phyloP scores from a whole-genome alignment of 2,329 filamentous ascomycete genomes.

The Knoxdaviesia capensis region DNA sequence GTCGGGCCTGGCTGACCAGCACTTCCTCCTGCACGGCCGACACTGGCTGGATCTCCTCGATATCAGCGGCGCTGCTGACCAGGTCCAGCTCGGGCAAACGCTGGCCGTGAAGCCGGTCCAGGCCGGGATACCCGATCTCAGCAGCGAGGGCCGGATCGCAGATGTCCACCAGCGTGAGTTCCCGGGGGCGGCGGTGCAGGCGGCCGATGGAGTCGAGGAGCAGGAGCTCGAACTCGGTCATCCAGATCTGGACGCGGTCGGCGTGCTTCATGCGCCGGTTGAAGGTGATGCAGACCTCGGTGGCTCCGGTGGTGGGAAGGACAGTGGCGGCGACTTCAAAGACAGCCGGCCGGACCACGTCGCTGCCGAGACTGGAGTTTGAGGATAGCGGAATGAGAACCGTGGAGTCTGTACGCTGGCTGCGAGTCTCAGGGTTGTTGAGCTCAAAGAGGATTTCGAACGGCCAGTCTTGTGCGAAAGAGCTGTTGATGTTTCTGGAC shows the following conservation, averaged over 20 bases:
- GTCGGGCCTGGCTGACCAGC: conserved; percentile 22
- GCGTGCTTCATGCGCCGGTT: conserved; percentile 20
- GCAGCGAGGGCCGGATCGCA: conserved; percentile 15
- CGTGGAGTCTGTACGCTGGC: conserved; percentile 16
- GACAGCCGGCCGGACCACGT: conserved; percentile 25
- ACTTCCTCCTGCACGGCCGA: conserved; percentile 28
- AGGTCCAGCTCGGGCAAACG: conserved; percentile 20
- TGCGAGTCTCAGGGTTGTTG: conserved; percentile 24
- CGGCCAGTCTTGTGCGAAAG: conserved; percentile 17
- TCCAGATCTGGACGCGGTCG: conserved; percentile 23
- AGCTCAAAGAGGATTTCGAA: conserved; percentile 38
- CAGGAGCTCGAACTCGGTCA: conserved; percentile 23
- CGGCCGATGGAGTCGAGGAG: conserved; percentile 21
- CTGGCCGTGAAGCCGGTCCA: conserved; percentile 21
- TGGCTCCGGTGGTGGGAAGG: conserved; percentile 16
- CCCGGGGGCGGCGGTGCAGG: conserved; percentile 20
- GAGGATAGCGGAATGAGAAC: too few relatives aligned
- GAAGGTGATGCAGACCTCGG: conserved; percentile 24
- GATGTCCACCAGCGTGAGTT: conserved; percentile 28
- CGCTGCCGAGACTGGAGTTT: conserved; percentile 22
- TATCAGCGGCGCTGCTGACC: conserved; percentile 17
- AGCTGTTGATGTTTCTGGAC: too few relatives aligned
- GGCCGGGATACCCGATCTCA: conserved; percentile 23
- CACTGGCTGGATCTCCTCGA: conserved; percentile 27
- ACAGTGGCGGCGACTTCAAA: conserved; percentile 29